These are phyloP conservation scores for Colletotrichum sp. DNA, from an alignment of 2,329 filamentous ascomycete genomes.

Conservation along the genomic window DNA sequence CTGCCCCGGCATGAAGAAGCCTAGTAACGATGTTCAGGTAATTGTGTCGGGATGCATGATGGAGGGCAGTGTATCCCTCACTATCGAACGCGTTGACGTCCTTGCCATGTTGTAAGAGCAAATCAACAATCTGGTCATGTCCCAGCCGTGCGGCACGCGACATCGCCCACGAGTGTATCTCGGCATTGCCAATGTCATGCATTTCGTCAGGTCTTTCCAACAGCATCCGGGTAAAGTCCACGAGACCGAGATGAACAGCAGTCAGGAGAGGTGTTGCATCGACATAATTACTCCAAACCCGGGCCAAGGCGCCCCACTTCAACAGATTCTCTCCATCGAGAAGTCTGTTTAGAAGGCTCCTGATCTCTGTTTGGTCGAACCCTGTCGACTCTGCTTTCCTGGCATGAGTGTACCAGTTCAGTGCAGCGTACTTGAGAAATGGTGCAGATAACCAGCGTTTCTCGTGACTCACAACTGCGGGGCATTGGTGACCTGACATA, in stretches of 20 bases:
- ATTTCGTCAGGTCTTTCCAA: not conserved
- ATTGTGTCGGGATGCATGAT: constrained; percentile 36
- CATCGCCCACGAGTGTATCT: not conserved
- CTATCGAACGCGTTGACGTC: not conserved
- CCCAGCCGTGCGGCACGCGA: not conserved
- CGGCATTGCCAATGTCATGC: not conserved
- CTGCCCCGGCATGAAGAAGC: constrained; percentile 38
- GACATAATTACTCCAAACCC: not conserved
- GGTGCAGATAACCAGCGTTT: not conserved
- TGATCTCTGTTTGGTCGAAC: not conserved
- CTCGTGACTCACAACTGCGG: not conserved
- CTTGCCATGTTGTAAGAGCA: not conserved
- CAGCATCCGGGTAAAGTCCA: not conserved
- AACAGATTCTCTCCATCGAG: not conserved
- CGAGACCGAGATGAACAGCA: not conserved
- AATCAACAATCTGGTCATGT: not conserved
- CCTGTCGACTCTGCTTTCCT: not conserved
- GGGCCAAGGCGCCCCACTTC: not conserved
- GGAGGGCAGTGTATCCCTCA: constrained; percentile 26
- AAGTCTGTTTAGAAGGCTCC: not conserved
- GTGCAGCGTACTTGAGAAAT: not conserved
- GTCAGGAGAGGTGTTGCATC: not conserved
- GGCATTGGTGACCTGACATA: not conserved
- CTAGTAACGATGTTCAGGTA: constrained; percentile 27
- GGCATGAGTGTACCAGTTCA: not conserved